Base-by-base conservation (phyloP, 1,284 basidiomycete species). In the Rhodotorula mucilaginosa region DNA sequence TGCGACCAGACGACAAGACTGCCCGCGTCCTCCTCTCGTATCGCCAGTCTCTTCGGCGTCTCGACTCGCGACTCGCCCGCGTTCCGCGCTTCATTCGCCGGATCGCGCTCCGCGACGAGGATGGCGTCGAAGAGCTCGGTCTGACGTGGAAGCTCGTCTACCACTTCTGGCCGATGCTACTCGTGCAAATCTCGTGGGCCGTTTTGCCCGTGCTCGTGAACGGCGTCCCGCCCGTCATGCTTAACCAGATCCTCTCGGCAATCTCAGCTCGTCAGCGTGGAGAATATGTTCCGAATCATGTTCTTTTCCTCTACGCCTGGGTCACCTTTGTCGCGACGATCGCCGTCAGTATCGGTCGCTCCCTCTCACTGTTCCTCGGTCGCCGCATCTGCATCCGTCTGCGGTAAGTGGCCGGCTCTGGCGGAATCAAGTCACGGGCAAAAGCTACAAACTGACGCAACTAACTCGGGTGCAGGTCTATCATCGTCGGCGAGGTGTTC, bases 401-500 rank as follows among this genome's bases (percentile, higher is more conserved):
- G 5, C 34, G 54, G 34, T 65, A 18, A 49, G 61, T 16, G 21
- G 0, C 21, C 29, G 12, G 3, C 34, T 10, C 15, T 29, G 39
- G 39, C 34, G 39, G 39, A 10, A 44, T 44, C 39, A 44, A 10
- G 2, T 10, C 39, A 10, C 39, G 39, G 39, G 34, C 7, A 44
- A 44, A 10, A 10, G 39, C 12, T 12, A 44, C 12, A 44, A 44
- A 13, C 39, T 44, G 8, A 44, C 39, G 39, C 39, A 44, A 10
- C 12, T 16, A 23, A 76, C 79, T 8, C 74, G 80, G 8, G 16
- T 31, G 39, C 51, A 63, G 62, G 46, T 81, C 84, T 1, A 82
- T 86, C 70, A 82, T 87, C 66, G 82, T 85, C 71, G 80, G 83
- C 54, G 85, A 86, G 69, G 83, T 86, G 44, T 84, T 86, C 72